Evolutionary conservation across 306 rosid genomes (phyloP).

Genomic region (Begonia masoniana): DNA sequence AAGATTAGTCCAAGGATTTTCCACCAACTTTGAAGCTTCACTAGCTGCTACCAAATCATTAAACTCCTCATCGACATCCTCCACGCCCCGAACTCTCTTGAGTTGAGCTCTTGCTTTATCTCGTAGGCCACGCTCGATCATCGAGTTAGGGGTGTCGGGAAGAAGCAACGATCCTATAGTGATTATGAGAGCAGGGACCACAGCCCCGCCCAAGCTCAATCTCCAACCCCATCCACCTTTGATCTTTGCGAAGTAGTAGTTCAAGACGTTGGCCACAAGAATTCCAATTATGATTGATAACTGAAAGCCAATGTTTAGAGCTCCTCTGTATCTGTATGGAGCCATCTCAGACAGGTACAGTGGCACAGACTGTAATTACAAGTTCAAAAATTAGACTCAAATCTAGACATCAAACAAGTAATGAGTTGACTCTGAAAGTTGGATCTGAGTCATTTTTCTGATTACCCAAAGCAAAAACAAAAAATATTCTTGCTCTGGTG

Average conservation of each 20-base stretch:
- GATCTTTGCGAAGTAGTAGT: conserved; percentile 10
- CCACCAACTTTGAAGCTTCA: conserved; percentile 11
- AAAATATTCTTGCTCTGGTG: not conserved
- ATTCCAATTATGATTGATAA: conserved; percentile 11
- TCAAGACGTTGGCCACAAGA: conserved; percentile 11
- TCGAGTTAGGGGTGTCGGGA: conserved; percentile 13
- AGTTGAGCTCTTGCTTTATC: conserved; percentile 6
- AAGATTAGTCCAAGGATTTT: conserved; percentile 7
- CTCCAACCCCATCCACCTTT: conserved; percentile 19
- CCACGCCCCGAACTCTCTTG: conserved; percentile 9
- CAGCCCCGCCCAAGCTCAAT: conserved; percentile 11
- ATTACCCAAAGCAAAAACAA: not conserved
- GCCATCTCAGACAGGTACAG: conserved; percentile 18
- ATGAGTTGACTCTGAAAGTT: no score
- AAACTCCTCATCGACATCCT: conserved; percentile 11
- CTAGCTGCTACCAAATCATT: conserved; percentile 16
- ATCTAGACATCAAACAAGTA: no score
- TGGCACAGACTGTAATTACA: conserved; percentile 11
- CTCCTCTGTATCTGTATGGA: conserved; percentile 16
- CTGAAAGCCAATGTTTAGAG: conserved; percentile 16
- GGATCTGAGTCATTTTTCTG: no score
- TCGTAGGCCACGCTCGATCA: conserved; percentile 11
- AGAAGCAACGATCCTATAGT: conserved; percentile 8
- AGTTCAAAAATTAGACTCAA: not conserved
- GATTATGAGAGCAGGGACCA: conserved; percentile 14